These are phyloP conservation scores for Trichosporon faecale DNA, from an alignment of 1,284 basidiomycete genomes.

Conservation along the genomic window DNA sequence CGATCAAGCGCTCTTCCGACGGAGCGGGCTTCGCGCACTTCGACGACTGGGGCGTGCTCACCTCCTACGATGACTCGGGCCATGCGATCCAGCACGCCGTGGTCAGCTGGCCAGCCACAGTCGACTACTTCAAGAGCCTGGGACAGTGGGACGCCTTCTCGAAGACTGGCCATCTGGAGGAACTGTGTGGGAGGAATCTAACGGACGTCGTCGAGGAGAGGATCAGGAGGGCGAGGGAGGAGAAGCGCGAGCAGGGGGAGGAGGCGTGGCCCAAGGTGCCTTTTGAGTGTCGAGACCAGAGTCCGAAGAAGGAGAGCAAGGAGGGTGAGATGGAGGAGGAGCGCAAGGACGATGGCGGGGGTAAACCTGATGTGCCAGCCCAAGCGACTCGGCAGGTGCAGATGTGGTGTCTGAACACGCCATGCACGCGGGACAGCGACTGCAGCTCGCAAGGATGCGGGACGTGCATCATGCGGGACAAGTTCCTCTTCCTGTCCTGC, in stretches of 20 bases:
- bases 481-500: conserved; percentile 1
- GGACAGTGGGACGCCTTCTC: background rate
- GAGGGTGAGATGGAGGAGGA: background rate
- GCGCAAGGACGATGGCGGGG: no score
- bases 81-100: background rate
- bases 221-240: background rate
- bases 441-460: background rate
- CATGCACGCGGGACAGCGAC: background rate
- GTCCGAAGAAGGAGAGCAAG: background rate
- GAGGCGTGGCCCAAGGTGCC: background rate
- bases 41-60: conserved; percentile 6
- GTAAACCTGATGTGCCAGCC: background rate
- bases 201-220: background rate
- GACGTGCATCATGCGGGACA: conserved; percentile 2
- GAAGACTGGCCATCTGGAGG: background rate
- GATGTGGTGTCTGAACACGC: background rate
- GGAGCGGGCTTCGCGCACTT: background rate
- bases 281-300: background rate
- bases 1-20: background rate
- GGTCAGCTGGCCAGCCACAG: background rate
- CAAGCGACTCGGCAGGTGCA: background rate
- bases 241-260: background rate
- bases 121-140: background rate
- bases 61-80: background rate
- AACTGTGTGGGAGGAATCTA: background rate